Base-by-base conservation (phyloP, 1,284 basidiomycete genomes). In the Fomitopsis schrenkii region DNA sequence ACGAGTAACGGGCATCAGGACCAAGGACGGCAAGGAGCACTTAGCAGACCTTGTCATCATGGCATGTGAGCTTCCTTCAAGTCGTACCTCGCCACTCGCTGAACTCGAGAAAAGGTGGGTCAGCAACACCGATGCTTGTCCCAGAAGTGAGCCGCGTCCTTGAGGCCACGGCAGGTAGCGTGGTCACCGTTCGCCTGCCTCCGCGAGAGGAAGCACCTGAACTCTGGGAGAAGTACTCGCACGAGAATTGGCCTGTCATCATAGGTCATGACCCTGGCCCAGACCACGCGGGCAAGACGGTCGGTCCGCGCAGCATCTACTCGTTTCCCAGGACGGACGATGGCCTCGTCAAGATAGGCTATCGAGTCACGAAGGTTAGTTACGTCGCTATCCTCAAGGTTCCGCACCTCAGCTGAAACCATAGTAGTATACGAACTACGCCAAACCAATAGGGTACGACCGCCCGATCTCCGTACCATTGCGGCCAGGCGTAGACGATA, bases 91-190 rank as follows among this genome's bases (percentile, higher is more conserved):
- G 42, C 8, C 14, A 15, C 22, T 59, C 14, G 26, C 15, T 6
- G 52, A 17, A 19, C 5, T 6, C 33, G 14, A 8, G 9, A 19
- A 22, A 26, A 62, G 61, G 61, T 40, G 61, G 61, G 14, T 59
- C 61, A 9, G 61, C 61, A 10, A 59, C 61, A 14, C 53, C 61
- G 2, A 62, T 59, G 53, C 58, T 62, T 6, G 61, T 62, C 14
- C 57, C 57, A 17, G 61, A 62, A 42, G 57, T 58, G 22, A 55
- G 61, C 30, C n/a, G 35, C 9, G 61, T 62, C 22, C 53, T 62
- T 9, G 61, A 62, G 46, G 61, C 61, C 5, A 62, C 61, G 14
- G 57, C 61, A 8, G 61, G 61, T n/a, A 62, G 61, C 50, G 61
- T 62, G 8, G 54, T 59, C n/a, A 55, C 57, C 7, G 41, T 62